Base-by-base conservation (phyloP, 129 eudicot genomes). In the Helianthus tuberosus region DNA sequence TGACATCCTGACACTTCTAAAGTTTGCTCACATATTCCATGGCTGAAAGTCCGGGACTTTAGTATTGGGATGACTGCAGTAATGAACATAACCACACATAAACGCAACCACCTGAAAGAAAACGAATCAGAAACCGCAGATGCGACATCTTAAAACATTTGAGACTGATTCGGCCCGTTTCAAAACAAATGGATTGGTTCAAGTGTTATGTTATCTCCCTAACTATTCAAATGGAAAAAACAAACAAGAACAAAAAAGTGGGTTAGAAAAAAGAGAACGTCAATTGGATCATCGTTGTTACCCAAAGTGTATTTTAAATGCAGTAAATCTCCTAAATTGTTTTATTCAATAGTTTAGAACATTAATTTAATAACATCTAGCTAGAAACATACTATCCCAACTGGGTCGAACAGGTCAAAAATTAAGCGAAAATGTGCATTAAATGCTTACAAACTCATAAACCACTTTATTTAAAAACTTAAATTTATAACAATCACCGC, bases 51-150 rank as follows among this genome's bases (percentile, higher is more conserved):
- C 78, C 11, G 96, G 92, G 59, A 62, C 13, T 54, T 49, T 27
- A 27, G 32, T 79, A 54, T 43, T 82, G 43, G 86, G 77, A 66
- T 89, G 91, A 14, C 80, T 64, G 73, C 66, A 74, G 66, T 82
- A 89, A 76, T 87, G 92, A 61, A 84, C 77, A 63, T 76, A 86
- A 3, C 96, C 96, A 71, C 96, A 89, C 14, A 89, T 54, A 57
- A 89, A 86, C 46, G 92, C 89, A 68, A 87, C 89, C 55, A 77
- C 88, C 96, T 89, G 88, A 66, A 75, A 41, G n/a, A 59, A 44
- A 69, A 75, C 66, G 55, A 14, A 66, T 54, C 14, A 66, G 77
- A 58, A 69, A 51, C 62, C 6, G 10, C 6, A 46, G 36, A 49
- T 20, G 38, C 29, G 20, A 15, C 2, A 44, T 3, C n/a, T 16